Evolutionary conservation across 805 yeast genomes (phyloP), one percentile per base, ranked within the genome.

Genomic region (Phaffomyces thermotolerans): DNA sequence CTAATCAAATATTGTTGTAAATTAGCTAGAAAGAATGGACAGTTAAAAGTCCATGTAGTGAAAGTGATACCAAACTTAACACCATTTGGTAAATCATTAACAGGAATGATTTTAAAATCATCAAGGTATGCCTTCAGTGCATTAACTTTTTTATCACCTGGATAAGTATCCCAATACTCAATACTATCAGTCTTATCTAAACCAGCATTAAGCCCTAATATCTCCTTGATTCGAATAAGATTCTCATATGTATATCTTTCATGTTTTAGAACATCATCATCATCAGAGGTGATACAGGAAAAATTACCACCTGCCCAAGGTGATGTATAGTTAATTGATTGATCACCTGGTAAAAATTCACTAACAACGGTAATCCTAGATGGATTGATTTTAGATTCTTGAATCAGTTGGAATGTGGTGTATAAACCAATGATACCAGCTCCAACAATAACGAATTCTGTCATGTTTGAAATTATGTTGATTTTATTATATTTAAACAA

Each of bases 241-340:
- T 74, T 68, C 20, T 66, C 56, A 57, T 79, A 84, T 3, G 88
- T 79, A 52, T 64, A 67, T 54, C 71, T 71, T 55, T 82, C 90
- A 52, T 66, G 78, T 4, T 56, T 57, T 41, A 80, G 52, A 0
- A 75, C 67, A n/a, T 63, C 68, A 3, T 60, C 60, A 50, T 79
- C 84, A 46, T 72, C 69, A 2, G 80, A 84, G 0, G 85, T 73
- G 38, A 82, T 80, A 48, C 75, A 68, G 3, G 79, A 72, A 54
- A 76, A 77, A 56, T 78, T 77, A 8, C 79, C 82, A 23, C 83
- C 83, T 0, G 95, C 95, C 75, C 83, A 82, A 0, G 95, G 95
- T 0, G 90, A 82, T 1, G 95, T 79, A 60, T 81, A 86, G 40
- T 75, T 68, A 45, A 76, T 75, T 4, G 88, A 78, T 50, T 78